Conservation (phyloP, 352 stramenopile species). For the Globisporangium echinulatum region DNA sequence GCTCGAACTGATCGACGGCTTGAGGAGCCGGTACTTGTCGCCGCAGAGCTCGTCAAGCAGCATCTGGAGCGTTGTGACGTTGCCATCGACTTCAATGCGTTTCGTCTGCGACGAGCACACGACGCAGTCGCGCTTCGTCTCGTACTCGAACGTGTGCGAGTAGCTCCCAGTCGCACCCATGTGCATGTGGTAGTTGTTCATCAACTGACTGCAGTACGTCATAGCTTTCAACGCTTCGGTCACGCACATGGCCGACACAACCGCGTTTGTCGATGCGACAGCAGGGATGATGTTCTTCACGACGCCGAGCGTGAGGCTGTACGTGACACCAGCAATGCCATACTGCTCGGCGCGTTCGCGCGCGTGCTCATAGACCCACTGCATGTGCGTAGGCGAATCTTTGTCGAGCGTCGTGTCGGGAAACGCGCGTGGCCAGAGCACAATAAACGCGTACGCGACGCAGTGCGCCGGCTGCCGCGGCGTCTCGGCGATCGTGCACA, state of each 20-base stretch:
- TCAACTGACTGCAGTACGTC: conserved; percentile 92
- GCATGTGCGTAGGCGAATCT: conserved; percentile 95
- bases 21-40: conserved; percentile 53
- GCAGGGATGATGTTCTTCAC: conserved; percentile 99
- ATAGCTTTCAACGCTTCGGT: conserved; percentile 96
- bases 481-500: conserved; percentile 98
- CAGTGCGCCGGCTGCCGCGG: conserved; percentile 96
- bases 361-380: conserved; percentile 94
- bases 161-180: conserved; percentile 94
- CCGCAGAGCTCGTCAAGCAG: conserved; percentile 63
- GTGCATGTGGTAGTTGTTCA: conserved; percentile 99
- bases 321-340: conserved; percentile 94
- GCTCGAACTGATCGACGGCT: conserved; percentile 65
- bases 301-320: conserved; percentile 95
- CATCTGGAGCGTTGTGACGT: conserved; percentile 45
- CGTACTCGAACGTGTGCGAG: conserved; percentile 96
- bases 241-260: conserved; percentile 94
- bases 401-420: conserved; percentile 95
- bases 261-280: conserved; percentile 95
- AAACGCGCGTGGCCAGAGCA: conserved; percentile 94
- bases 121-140: conserved; percentile 85
- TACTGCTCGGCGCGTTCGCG: conserved; percentile 89
- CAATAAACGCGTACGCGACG: conserved; percentile 95
- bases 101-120: conserved; percentile 82
- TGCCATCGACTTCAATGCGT: conserved; percentile 39